Evolutionary conservation across 257 asterid species (phyloP).

Genomic region (Nicotiana tabacum): DNA sequence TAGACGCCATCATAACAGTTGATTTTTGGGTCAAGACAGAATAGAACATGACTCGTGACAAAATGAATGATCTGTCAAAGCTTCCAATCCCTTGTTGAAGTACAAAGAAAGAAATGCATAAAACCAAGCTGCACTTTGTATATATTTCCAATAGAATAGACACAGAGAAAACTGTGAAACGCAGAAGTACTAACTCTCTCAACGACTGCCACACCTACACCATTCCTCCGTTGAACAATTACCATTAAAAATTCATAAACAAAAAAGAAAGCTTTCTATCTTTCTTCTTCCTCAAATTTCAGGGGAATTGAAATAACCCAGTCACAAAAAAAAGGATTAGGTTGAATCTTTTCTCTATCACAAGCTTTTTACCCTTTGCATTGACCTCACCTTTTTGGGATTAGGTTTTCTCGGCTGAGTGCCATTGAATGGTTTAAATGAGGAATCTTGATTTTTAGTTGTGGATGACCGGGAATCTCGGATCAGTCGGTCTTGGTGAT

Average conservation of each 20-base stretch:
- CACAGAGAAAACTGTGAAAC: background rate
- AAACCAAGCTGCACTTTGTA: background rate
- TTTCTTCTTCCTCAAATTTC: background rate
- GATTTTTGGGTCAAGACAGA: no score
- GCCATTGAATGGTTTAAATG: background rate
- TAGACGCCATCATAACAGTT: no score
- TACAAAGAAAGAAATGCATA: background rate
- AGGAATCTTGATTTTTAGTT: background rate
- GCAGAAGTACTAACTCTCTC: background rate
- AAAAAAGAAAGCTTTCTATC: background rate
- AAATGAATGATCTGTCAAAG: background rate
- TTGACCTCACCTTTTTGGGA: background rate
- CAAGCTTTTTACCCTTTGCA: background rate
- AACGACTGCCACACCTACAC: background rate
- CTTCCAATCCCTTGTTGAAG: background rate
- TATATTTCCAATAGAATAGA: background rate
- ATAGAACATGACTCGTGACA: background rate
- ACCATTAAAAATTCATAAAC: background rate
- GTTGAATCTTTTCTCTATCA: background rate
- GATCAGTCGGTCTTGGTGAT: background rate
- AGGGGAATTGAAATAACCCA: background rate
- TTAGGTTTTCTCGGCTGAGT: background rate
- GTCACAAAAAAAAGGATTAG: no score
- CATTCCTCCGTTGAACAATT: background rate
- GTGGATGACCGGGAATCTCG: slow-evolving; percentile 1